A percentile compares a stretch with the other conserved stretches of the same genome.
phyloP scores from a whole-genome alignment of 2,329 filamentous ascomycete species.

The Paraphoma sp. region DNA sequence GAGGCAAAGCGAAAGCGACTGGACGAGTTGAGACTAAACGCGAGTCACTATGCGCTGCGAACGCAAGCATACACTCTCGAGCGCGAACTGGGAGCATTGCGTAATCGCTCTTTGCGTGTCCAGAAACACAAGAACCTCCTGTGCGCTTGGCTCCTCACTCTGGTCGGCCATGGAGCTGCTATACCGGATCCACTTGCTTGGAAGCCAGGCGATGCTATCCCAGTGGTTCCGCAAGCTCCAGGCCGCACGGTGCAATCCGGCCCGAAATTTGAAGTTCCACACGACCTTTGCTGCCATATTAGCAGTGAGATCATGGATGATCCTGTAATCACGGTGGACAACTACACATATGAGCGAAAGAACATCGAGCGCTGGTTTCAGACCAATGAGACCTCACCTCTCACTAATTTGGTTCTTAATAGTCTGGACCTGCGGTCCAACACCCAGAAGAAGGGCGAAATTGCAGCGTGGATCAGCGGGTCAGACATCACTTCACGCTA shows the following conservation, averaged over 20 bases:
- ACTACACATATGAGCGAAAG: conserved; percentile 42
- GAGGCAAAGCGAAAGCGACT: conserved; percentile 1
- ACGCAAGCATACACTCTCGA: neutral
- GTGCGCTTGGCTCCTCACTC: conserved; percentile 9
- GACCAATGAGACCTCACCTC: conserved; percentile 37
- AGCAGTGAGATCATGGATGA: conserved; percentile 42
- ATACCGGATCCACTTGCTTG: conserved; percentile 26
- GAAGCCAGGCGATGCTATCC: conserved; percentile 29
- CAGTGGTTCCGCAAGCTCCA: conserved; percentile 6
- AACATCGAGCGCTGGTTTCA: conserved; percentile 46
- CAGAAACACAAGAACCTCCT: conserved; percentile 4
- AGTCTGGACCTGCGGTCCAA: conserved; percentile 29
- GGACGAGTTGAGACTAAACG: neutral
- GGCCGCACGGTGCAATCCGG: neutral
- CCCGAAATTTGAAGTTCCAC: conserved; percentile 26
- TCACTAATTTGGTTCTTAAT: conserved; percentile 34
- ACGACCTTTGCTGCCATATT: conserved; percentile 40
- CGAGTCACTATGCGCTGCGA: neutral
- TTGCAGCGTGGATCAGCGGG: conserved; percentile 26
- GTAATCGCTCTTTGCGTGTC: conserved; percentile 1
- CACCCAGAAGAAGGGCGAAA: conserved; percentile 19
- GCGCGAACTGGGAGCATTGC: neutral
- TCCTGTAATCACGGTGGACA: conserved; percentile 42
- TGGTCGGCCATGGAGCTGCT: neutral
- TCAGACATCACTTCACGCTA: conserved; percentile 8